A percentile compares a stretch with the other conserved stretches of the same genome.
Conservation (phyloP, 495 filamentous ascomycete genomes). For the Aspergillus taichungensis region DNA sequence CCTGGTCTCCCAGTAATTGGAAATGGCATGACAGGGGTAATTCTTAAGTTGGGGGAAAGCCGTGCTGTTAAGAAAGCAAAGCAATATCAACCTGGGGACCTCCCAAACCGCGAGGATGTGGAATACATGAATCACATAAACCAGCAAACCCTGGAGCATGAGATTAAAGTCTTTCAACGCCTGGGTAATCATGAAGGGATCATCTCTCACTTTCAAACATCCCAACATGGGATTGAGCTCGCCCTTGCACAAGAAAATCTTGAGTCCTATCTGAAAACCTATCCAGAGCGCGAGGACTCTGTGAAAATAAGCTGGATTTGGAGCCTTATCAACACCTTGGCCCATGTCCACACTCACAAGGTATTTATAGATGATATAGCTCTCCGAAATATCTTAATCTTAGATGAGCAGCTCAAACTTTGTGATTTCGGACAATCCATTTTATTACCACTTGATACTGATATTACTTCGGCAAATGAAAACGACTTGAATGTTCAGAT, state of each 20-base stretch:
- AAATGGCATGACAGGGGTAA: constrained; percentile 10
- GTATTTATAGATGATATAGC: constrained; percentile 14
- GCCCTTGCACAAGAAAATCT: constrained; percentile 12
- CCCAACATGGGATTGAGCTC: constrained; percentile 14
- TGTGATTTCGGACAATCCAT: constrained; percentile 12
- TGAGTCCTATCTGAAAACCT: constrained; percentile 6
- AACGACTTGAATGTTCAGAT: constrained; percentile 10
- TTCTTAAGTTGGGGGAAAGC: constrained; percentile 3
- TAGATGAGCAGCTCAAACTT: constrained; percentile 6
- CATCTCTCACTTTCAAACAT: constrained; percentile 7
- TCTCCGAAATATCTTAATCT: constrained; percentile 11
- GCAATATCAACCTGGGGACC: constrained; percentile 1
- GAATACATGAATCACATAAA: constrained; percentile 13
- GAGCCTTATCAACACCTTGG: constrained; percentile 6
- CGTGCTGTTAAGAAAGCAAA: constrained; percentile 13
- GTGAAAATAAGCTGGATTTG: constrained; percentile 7
- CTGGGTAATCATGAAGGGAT: constrained; percentile 11
- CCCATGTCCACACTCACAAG: constrained; percentile 9
- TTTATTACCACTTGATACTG: constrained; percentile 9
- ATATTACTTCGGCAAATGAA: constrained; percentile 10
- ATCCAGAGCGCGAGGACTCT: constrained; percentile 5
- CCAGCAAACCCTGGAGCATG: constrained; percentile 7
- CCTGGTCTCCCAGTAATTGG: constrained; percentile 5
- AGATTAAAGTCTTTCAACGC: constrained; percentile 9
- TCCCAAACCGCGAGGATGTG: neutral